phyloP scores from a whole-genome alignment of 352 stramenopile species.

The Thalassiosira ordinaria region DNA sequence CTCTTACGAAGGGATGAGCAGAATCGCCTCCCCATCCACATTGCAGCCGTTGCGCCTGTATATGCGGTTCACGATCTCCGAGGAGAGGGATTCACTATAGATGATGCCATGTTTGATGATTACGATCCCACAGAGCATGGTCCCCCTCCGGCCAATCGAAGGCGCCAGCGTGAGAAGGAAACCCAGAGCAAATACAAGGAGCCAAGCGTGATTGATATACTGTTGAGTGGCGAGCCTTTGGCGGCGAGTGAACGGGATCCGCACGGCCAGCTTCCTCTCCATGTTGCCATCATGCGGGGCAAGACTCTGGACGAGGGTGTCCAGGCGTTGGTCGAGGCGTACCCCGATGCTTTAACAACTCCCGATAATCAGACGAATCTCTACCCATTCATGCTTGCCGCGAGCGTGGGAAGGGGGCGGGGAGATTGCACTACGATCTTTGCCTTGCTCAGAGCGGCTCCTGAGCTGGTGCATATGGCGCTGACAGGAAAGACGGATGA shows the following conservation, averaged over 20 bases:
- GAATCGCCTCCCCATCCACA: conserved; percentile 58
- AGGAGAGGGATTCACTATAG: conserved; percentile 64
- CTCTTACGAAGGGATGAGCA: conserved; percentile 56
- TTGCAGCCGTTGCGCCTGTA: conserved; percentile 58
- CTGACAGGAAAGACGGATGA: conserved; percentile 4
- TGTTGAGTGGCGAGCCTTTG: conserved; percentile 40
- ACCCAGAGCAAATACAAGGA: conserved; percentile 51
- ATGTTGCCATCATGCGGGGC: conserved; percentile 63
- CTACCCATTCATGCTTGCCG: conserved; percentile 63
- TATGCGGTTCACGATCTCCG: conserved; percentile 71
- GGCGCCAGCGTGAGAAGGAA: no score
- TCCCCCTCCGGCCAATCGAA: no score
- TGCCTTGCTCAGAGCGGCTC: conserved; percentile 49
- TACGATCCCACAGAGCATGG: no score
- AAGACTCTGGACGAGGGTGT: conserved; percentile 62
- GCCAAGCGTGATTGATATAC: conserved; percentile 67
- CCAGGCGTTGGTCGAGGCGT: conserved; percentile 32
- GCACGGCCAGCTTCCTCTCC: conserved; percentile 59
- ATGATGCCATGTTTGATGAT: conserved; percentile 64
- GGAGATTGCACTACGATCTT: conserved; percentile 56
- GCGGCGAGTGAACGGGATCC: conserved; percentile 44
- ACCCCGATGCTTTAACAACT: conserved; percentile 43
- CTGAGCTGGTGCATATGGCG: conserved; percentile 50
- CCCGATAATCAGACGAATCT: conserved; percentile 49
- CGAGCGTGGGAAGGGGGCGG: conserved; percentile 35